A percentile compares a stretch with the other conserved stretches of the same genome.
phyloP scores from a whole-genome alignment of 495 filamentous ascomycete genomes.

The Hypoxylon perforatum region DNA sequence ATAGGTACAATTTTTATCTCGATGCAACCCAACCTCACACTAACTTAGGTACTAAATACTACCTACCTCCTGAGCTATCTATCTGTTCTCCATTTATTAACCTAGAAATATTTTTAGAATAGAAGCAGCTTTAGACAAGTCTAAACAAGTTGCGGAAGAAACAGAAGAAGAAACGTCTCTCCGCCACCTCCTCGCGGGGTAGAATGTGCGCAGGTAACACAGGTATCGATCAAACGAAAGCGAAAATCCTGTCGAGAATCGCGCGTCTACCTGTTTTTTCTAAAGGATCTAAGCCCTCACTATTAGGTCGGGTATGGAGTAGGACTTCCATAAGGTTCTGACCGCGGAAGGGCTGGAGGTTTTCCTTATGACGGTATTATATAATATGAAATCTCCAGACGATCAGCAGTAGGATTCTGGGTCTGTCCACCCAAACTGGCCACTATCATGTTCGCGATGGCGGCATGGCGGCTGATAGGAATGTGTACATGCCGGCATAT shows the following conservation, averaged over 20 bases:
- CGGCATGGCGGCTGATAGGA: neutral
- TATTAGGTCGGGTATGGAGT: too few species aligned
- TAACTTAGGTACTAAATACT: constrained; percentile 7
- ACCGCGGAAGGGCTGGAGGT: neutral
- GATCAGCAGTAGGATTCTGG: constrained; percentile 9
- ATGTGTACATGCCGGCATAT: constrained; percentile 4
- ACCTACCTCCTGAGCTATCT: too few species aligned
- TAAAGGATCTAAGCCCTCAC: constrained; percentile 1
- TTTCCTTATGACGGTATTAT: neutral
- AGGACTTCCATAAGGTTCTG: too few species aligned
- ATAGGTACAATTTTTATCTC: neutral
- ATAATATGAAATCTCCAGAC: neutral
- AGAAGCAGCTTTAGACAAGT: constrained; percentile 1
- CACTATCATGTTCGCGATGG: neutral
- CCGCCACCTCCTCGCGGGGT: constrained; percentile 6
- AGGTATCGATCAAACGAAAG: neutral
- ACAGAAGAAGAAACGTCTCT: constrained; percentile 6
- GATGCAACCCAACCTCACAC: neutral
- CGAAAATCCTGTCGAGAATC: neutral
- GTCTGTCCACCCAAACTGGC: neutral
- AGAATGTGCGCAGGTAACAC: neutral
- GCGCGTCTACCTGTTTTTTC: neutral
- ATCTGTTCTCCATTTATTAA: neutral
- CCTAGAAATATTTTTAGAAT: constrained; percentile 17
- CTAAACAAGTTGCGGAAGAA: constrained; percentile 1